These are phyloP conservation scores for Aspergillus carbonarius DNA, from an alignment of 2,329 filamentous ascomycete species.

Conservation along the genomic window DNA sequence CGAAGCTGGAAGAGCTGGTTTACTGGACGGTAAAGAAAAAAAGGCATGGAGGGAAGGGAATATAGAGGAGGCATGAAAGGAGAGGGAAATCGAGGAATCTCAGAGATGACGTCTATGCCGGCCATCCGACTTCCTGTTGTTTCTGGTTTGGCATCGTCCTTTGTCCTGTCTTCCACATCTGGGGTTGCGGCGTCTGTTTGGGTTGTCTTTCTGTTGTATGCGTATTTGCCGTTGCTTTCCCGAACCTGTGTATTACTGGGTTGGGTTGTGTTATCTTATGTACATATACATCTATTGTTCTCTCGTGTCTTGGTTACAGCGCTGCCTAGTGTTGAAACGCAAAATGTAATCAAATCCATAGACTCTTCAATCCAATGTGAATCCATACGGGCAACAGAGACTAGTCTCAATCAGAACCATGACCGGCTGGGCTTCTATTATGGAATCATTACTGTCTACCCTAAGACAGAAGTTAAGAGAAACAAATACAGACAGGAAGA, in stretches of 20 bases:
- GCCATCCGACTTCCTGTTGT: neutral
- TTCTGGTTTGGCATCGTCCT: slow-evolving; percentile 13
- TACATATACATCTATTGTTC: slow-evolving; percentile 27
- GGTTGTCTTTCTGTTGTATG: slow-evolving; percentile 7
- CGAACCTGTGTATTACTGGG: slow-evolving; percentile 20
- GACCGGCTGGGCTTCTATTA: neutral
- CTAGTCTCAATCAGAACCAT: neutral
- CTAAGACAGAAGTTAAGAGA: neutral
- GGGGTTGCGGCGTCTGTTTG: slow-evolving; percentile 33
- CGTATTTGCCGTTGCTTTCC: neutral
- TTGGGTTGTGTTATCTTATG: slow-evolving; percentile 30
- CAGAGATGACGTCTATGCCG: neutral
- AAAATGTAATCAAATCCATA: neutral
- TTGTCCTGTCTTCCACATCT: slow-evolving; percentile 19
- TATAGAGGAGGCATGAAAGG: neutral
- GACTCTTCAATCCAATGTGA: neutral
- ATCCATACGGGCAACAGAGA: neutral
- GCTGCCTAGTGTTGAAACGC: neutral
- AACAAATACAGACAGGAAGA: neutral
- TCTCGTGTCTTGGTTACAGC: slow-evolving; percentile 8
- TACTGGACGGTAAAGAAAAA: slow-evolving; percentile 33
- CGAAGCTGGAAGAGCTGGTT: slow-evolving; percentile 43
- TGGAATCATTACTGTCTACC: neutral
- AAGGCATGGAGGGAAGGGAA: neutral
- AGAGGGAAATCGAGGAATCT: neutral